These are phyloP conservation scores for Theobroma grandiflorum DNA, from an alignment of 441 rosid genomes.

Conservation along the genomic window DNA sequence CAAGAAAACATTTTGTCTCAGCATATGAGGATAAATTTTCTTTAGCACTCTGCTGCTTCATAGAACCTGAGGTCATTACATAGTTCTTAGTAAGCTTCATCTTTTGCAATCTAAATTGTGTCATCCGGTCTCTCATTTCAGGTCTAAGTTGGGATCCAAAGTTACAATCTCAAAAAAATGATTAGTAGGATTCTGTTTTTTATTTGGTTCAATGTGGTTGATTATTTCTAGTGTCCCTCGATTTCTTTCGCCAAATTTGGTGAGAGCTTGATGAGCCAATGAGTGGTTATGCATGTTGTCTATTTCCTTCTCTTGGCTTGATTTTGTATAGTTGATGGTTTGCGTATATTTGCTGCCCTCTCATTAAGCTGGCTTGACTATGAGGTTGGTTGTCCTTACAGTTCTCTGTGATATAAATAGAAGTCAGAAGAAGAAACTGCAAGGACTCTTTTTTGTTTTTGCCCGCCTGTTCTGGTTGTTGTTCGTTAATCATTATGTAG, in stretches of 20 bases:
- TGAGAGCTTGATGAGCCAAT: slow-evolving; percentile 20
- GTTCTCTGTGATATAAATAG: not conserved
- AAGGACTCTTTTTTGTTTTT: not conserved
- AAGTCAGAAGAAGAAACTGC: not conserved
- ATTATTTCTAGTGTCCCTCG: slow-evolving; percentile 3
- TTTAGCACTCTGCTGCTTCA: not conserved
- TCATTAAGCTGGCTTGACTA: too few relatives aligned
- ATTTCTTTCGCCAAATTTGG: not conserved
- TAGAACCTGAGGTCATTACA: not conserved
- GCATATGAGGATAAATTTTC: not conserved
- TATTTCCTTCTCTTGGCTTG: not conserved
- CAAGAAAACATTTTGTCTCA: not conserved
- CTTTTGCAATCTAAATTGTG: not conserved
- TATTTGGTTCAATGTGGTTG: not conserved
- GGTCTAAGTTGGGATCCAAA: not conserved
- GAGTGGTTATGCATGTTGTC: not conserved
- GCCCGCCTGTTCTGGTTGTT: not conserved
- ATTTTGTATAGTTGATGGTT: not conserved
- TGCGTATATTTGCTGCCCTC: not conserved
- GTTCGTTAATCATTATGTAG: not conserved
- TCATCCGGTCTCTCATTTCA: not conserved
- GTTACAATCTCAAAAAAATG: not conserved
- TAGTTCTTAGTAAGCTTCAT: not conserved
- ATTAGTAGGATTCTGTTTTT: not conserved
- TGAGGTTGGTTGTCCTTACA: not conserved